A percentile compares a stretch with the other conserved stretches of the same genome.
These are phyloP conservation scores for Teunomyces panamensis DNA, from an alignment of 805 yeast species.

Conservation along the genomic window DNA sequence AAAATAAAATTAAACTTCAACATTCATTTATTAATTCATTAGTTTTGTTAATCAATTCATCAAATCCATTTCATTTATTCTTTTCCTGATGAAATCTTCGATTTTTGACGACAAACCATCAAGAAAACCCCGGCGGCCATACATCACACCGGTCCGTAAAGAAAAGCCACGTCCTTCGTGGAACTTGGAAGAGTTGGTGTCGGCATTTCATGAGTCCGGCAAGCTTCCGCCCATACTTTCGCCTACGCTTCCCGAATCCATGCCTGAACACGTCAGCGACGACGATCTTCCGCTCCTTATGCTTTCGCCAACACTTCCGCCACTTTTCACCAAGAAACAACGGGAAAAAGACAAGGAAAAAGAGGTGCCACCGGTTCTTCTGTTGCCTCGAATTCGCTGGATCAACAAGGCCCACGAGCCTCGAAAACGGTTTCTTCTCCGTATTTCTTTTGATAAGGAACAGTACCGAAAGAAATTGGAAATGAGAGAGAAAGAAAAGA, in stretches of 20 bases:
- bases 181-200: slow-evolving; percentile 40
- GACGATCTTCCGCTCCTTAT: slow-evolving; percentile 29
- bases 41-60: too few species aligned
- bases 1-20: too few species aligned
- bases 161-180: slow-evolving; percentile 16
- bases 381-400: slow-evolving; percentile 14
- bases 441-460: slow-evolving; percentile 16
- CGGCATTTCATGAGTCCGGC: slow-evolving; percentile 31
- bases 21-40: too few species aligned
- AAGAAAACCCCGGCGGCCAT: slow-evolving; percentile 16
- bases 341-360: neutral
- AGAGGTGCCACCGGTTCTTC: too few species aligned
- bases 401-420: slow-evolving; percentile 27
- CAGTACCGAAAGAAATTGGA: neutral
- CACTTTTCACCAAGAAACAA: slow-evolving; percentile 15
- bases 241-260: slow-evolving; percentile 33
- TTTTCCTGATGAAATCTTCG: slow-evolving; percentile 26
- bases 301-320: slow-evolving; percentile 34
- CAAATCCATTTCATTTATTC: too few species aligned
- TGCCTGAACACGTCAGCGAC: slow-evolving; percentile 8
- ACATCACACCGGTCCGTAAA: slow-evolving; percentile 8
- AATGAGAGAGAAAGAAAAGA: too few species aligned
- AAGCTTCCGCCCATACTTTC: slow-evolving; percentile 37
- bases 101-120: slow-evolving; percentile 20
- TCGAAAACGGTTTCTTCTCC: slow-evolving; percentile 20